These are phyloP conservation scores for Alliaria petiolata DNA, from an alignment of 345 rosid genomes.

Conservation along the genomic window DNA sequence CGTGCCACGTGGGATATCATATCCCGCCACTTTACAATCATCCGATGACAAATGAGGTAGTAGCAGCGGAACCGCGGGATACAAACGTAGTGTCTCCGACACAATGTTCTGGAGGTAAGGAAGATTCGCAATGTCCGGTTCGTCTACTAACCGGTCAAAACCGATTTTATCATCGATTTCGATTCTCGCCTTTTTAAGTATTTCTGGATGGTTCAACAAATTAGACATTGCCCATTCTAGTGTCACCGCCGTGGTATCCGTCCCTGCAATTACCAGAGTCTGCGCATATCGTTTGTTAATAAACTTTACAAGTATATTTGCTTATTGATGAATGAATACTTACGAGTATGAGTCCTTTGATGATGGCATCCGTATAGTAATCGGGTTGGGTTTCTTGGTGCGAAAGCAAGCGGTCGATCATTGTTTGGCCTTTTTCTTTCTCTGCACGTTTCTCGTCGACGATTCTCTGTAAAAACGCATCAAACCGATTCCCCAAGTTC, in stretches of 20 bases:
- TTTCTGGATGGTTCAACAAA: slow-evolving; percentile 39
- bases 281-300: neutral
- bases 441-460: slow-evolving; percentile 40
- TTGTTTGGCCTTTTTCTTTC: slow-evolving; percentile 23
- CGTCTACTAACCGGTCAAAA: slow-evolving; percentile 39
- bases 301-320: neutral
- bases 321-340: neutral
- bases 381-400: slow-evolving; percentile 45
- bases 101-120: slow-evolving; percentile 40
- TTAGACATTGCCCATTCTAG: slow-evolving; percentile 56
- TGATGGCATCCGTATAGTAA: slow-evolving; percentile 39
- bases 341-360: slow-evolving; percentile 45
- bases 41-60: slow-evolving; percentile 45
- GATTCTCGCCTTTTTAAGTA: slow-evolving; percentile 26
- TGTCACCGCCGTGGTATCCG: slow-evolving; percentile 47
- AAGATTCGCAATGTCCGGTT: slow-evolving; percentile 32
- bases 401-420: slow-evolving; percentile 51
- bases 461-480: slow-evolving; percentile 40
- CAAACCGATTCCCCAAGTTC: slow-evolving; percentile 21
- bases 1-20: slow-evolving; percentile 41
- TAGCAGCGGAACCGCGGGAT: slow-evolving; percentile 43
- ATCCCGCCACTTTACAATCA: slow-evolving; percentile 42
- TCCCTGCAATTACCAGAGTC: slow-evolving; percentile 42
- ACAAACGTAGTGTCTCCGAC: slow-evolving; percentile 37
- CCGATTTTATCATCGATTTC: slow-evolving; percentile 41